Evolutionary conservation across 208 protist species (phyloP).

Genomic region (Trichomonas vaginalis): DNA sequence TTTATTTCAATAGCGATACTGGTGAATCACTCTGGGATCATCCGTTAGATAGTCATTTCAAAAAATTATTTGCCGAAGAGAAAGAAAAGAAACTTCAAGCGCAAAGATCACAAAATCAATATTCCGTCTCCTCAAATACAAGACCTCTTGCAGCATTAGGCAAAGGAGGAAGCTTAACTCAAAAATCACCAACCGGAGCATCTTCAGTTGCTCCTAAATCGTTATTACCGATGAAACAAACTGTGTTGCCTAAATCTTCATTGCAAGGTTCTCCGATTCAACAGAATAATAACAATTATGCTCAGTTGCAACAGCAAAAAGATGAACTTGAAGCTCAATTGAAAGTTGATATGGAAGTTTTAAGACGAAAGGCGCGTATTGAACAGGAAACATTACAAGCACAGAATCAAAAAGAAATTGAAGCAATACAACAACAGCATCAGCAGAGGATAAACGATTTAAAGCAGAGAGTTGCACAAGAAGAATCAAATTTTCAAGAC

Average conservation of each 20-base stretch:
- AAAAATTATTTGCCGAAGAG: not conserved
- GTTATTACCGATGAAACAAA: not conserved
- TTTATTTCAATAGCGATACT: slow-evolving; percentile 3
- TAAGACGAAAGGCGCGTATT: not conserved
- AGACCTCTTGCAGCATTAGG: not conserved
- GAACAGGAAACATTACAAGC: not conserved
- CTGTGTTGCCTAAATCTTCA: not conserved
- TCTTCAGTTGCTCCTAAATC: not conserved
- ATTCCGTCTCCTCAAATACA: not conserved
- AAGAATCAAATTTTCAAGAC: not conserved
- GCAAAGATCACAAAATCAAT: not conserved
- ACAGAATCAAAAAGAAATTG: not conserved
- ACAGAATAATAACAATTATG: not conserved
- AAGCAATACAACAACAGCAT: not conserved
- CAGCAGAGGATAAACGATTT: not conserved
- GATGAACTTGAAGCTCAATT: not conserved
- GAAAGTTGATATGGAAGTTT: not conserved
- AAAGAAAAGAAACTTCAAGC: not conserved
- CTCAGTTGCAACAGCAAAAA: not conserved
- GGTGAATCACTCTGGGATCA: not conserved
- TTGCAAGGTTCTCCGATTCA: not conserved
- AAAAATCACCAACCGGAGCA: not conserved
- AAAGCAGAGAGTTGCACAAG: not conserved
- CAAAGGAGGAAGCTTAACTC: not conserved
- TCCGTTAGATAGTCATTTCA: not conserved